Evolutionary conservation across 768 basidiomycete genomes (phyloP).

Genomic region (Russula compacta): DNA sequence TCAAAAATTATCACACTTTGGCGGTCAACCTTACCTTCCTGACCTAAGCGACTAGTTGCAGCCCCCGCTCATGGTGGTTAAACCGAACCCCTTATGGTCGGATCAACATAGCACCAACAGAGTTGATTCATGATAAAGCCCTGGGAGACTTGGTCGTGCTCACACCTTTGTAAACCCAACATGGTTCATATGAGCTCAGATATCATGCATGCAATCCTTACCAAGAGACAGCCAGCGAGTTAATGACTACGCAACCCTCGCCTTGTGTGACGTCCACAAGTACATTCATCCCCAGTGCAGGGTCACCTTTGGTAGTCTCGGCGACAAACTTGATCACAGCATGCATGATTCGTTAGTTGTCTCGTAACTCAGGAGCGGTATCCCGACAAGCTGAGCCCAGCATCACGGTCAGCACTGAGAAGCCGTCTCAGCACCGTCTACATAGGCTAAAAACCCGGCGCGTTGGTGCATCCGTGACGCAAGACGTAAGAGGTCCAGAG

Average conservation of each 20-base stretch:
- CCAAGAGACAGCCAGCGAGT: conserved; percentile 24
- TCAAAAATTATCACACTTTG: conserved; percentile 5
- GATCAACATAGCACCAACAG: not conserved
- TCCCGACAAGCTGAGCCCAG: conserved; percentile 20
- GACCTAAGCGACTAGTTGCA: not conserved
- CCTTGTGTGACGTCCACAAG: conserved; percentile 25
- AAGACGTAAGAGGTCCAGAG: not conserved
- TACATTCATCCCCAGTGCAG: conserved; percentile 22
- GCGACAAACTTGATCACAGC: not conserved
- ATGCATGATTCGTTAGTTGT: conserved; percentile 1
- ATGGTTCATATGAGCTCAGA: conserved; percentile 8
- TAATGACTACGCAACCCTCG: conserved; percentile 15
- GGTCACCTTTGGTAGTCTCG: conserved; percentile 21
- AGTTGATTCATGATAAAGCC: not conserved
- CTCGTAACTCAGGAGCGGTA: conserved; percentile 20
- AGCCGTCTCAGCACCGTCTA: conserved; percentile 24
- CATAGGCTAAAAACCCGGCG: conserved; percentile 17
- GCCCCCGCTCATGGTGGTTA: not conserved
- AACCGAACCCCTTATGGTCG: not conserved
- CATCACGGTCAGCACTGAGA: conserved; percentile 23
- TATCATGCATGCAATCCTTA: conserved; percentile 21
- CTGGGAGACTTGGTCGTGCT: not conserved
- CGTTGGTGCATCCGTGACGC: not conserved
- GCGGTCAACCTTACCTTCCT: not conserved
- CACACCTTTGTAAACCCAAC: not conserved